Evolutionary conservation across 2,329 filamentous ascomycete genomes (phyloP).

Genomic region (Elsinoe fawcettii): DNA sequence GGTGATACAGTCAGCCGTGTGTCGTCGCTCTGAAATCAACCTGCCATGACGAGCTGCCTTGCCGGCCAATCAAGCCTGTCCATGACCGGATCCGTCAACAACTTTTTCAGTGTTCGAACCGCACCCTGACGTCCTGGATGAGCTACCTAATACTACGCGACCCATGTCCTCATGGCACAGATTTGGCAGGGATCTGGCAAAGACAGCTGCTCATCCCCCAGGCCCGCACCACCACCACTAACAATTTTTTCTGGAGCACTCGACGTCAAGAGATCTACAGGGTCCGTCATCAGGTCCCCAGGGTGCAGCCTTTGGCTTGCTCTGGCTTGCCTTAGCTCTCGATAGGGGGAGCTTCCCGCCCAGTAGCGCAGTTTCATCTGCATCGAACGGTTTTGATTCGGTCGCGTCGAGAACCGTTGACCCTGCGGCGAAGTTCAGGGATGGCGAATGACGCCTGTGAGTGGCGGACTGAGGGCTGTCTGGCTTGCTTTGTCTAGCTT

Average conservation of each 20-base stretch:
- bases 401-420: not conserved
- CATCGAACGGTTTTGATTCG: constrained; percentile 11
- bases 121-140: not conserved
- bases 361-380: not conserved
- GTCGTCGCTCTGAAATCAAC: not conserved
- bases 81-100: not conserved
- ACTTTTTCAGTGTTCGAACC: not conserved
- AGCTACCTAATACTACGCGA: not conserved
- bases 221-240: not conserved
- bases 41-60: not conserved
- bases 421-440: constrained; percentile 2
- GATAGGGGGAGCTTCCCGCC: constrained; percentile 8
- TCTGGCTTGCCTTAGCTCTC: not conserved
- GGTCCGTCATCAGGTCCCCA: constrained; percentile 8
- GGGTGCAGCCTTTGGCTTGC: not conserved
- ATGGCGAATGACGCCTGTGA: constrained; percentile 12
- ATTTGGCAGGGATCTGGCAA: not conserved
- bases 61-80: not conserved
- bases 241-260: constrained; percentile 2
- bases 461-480: constrained; percentile 1
- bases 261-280: constrained; percentile 16
- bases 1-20: not conserved
- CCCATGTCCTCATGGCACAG: constrained; percentile 1
- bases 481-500: constrained; percentile 2
- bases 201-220: not conserved